Base-by-base conservation (phyloP, 495 filamentous ascomycete species). In the Aspergillus egyptiacus region DNA sequence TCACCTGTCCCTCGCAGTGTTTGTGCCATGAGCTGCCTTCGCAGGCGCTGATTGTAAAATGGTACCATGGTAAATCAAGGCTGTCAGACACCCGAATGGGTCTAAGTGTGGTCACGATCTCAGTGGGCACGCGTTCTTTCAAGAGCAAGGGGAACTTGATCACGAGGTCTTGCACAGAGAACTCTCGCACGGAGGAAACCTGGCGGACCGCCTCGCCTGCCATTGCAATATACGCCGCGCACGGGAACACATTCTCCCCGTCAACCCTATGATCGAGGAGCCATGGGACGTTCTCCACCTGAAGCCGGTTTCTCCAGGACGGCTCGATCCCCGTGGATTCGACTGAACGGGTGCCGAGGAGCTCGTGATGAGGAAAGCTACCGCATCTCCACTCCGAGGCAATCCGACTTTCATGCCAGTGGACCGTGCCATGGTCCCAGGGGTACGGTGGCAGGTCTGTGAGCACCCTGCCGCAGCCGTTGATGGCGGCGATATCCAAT, bases 321-420 rank as follows among this genome's bases (percentile, higher is more conserved):
- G 72, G 74, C 28, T 73, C 65, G 2, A 65, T 31, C 1, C 57
- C 50, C n/a, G 60, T 66, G 0, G 51, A 65, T 50, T 67, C 73
- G 11, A 63, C 46, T 0, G 62, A 55, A 5, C 67, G 55, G 0
- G 50, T 44, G 0, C 78, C 78, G 1, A 81, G 57, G 0, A 78
- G 51, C n/a, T 64, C 59, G 46, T 75, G 73, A 17, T 63, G 60
- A 3, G 55, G 62, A 43, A 63, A 65, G 4, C 62, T 56, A 36
- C 72, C 71, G 30, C 67, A 51, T 6, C 77, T 66, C 57, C 74
- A 75, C 30, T 72, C 69, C 38, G 60, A 46, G 2, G 57, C 58
- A 22, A 73, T 51, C 2, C 72, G 64, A 19, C 57, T 65, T 49
- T 80, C 73, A 32, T 64, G 56, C 74, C 73, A 80, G 46, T 69